phyloP scores from a whole-genome alignment of 805 yeast species.

The Cephaloascus albidus region DNA sequence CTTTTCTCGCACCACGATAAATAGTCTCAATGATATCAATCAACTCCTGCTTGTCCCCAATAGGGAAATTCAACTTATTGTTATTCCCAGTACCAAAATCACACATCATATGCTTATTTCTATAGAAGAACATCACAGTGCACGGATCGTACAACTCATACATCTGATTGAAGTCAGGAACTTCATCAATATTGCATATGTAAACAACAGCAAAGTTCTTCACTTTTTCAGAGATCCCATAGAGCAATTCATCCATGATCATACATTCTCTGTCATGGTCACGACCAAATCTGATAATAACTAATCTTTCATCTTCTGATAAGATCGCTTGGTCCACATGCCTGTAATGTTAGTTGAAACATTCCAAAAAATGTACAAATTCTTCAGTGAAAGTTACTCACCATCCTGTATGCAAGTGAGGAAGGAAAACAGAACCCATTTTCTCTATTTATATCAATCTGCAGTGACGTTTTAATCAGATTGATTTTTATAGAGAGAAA shows the following conservation, averaged over 20 bases:
- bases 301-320: constrained; percentile 81
- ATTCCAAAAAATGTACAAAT: no score
- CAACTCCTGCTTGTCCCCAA: constrained; percentile 76
- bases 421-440: constrained; percentile 79
- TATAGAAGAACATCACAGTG: constrained; percentile 86
- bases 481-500: no score
- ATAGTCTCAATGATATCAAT: constrained; percentile 86
- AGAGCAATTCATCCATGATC: constrained; percentile 84
- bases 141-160: constrained; percentile 86
- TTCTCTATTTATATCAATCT: no score
- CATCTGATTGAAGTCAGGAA: constrained; percentile 83
- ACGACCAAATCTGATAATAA: constrained; percentile 81
- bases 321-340: constrained; percentile 97
- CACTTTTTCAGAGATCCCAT: constrained; percentile 71
- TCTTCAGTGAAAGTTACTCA: constrained; percentile 7
- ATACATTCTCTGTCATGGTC: constrained; percentile 72
- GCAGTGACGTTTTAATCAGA: no score
- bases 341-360: constrained; percentile 18
- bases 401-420: constrained; percentile 76
- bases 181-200: constrained; percentile 81
- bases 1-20: constrained; percentile 86
- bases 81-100: constrained; percentile 98
- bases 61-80: constrained; percentile 77
- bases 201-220: constrained; percentile 84
- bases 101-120: constrained; percentile 96